Conservation (phyloP, 139 green algal genomes). For the Coccomyxa sp. region DNA sequence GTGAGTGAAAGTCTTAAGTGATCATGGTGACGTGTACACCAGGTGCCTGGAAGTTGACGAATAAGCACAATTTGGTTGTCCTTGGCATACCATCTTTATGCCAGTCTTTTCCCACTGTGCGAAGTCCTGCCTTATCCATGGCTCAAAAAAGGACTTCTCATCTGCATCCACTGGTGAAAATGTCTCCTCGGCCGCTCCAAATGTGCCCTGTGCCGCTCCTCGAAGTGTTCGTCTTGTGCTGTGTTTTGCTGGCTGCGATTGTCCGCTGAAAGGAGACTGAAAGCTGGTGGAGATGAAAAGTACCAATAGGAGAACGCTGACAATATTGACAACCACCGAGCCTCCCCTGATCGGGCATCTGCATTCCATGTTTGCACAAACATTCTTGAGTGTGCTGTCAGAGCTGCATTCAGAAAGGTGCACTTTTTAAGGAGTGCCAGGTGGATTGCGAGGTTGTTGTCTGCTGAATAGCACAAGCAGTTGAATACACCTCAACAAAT, state of each 20-base stretch:
- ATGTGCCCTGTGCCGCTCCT: background rate
- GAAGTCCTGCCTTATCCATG: constrained; percentile 26
- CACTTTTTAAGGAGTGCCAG: no score
- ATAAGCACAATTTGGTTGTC: no score
- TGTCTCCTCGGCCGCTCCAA: background rate
- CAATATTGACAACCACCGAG: background rate
- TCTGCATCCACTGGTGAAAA: background rate
- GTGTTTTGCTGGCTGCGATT: background rate
- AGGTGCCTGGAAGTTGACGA: no score
- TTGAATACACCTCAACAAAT: no score
- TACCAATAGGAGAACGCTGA: background rate
- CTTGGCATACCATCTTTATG: constrained; percentile 13
- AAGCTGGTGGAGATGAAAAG: background rate
- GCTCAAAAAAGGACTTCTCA: constrained; percentile 14
- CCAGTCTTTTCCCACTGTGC: constrained; percentile 16
- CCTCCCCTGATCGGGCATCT: background rate
- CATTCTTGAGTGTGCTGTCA: no score
- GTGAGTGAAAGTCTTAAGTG: background rate
- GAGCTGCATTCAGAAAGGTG: no score
- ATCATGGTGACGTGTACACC: background rate
- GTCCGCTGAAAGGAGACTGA: background rate
- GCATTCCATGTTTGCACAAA: background rate
- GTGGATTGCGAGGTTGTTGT: no score
- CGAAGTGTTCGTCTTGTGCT: background rate
- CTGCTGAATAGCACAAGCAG: no score